Base-by-base conservation (phyloP, 1,284 basidiomycete species). In the Naganishia liquefaciens region DNA sequence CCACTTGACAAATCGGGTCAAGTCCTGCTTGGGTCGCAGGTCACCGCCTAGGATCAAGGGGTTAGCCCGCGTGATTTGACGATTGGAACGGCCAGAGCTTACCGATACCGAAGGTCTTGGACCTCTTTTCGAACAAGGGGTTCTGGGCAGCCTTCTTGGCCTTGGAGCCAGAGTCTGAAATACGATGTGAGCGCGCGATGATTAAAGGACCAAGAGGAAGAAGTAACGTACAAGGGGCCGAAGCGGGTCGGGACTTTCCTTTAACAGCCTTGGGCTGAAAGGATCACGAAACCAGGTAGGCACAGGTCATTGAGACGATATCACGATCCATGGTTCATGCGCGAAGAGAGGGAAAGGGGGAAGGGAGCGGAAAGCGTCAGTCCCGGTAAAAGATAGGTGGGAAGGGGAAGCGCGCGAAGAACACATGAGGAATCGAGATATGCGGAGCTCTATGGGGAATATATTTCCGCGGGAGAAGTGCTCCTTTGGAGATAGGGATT, bases 1-100 rank as follows among this genome's bases (percentile, higher is more conserved):
- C 95, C 95, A 99, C 83, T 97, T 98, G 82, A 98, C 92, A 83
- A 98, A 98, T 80, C 94, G 92, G 70, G 92, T 96, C 71, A 98
- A 82, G 82, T 99, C 95, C 68, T 86, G 86, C 80, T 86, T 85
- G 75, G 89, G 94, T 76, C 89, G 91, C 76, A 98, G 87, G 82
- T 96, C 91, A 83, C 95, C 92, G 77, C 94, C 93, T 95, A 10
- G 43, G 39, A 11, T 68, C n/a, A 7, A 54, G 43, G 54, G 55
- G 46, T 66, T 13, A 27, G 30, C 23, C 51, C n/a, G n/a, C n/a
- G n/a, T n/a, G 9, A 28, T 17, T 21, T 64, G 47, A 55, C 30
- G 30, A 3, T 5, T 28, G 47, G 37, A 30, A 3, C 53, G 51
- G 68, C 27, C 25, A 6, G 21, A 70, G 6, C 87, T 33, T 74